Base-by-base conservation (phyloP, 352 stramenopile species). In the Phytopythium kandeliae region DNA sequence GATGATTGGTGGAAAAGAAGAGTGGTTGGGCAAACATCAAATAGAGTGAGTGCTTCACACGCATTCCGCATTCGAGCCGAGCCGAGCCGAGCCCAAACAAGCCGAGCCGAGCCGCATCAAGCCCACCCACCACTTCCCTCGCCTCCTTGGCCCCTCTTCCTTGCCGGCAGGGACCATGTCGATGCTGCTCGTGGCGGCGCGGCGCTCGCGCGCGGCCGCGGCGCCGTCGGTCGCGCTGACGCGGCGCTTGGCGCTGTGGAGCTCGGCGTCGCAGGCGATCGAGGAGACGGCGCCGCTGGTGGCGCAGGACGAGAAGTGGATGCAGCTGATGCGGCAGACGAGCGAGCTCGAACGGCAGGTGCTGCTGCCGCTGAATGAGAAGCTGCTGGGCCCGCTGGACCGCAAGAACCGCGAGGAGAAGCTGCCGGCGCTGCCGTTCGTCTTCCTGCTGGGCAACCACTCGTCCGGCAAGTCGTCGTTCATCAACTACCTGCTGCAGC, bases 371-470 rank as follows among this genome's bases (percentile, higher is more conserved):
- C 65, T 94, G 21, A 94, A 94, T 65, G 83, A 94, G 71, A 82
- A 82, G 48, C 68, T 94, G 13, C 63, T 90, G 34, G 89, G 89
- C 0, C 89, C 89, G 28, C 59, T 97, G 36, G 93, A 97, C 62
- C 79, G 79, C 57, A 89, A 88, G 37, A 71, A 96, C 66, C 82
- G 89, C 40, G 87, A 94, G 35, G 90, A 96, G 58, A 92, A 96
- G 61, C 71, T 97, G 53, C 95, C 91, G 25, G 86, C 88, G 51
- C 82, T 98, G 58, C 97, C 97, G 7, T 99, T 99, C 59, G 97
- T 99, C 24, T 99, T 99, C 52, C 56, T 99, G 25, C 78, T 99
- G 19, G 97, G 97, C 24, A 99, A 99, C 76, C 97, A 99, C 71
- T 99, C 93, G 53, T 97, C 82, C 6, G 97, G 97, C 49, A 99